Base-by-base conservation (phyloP, 345 rosid species). In the Eucalyptus sp. region DNA sequence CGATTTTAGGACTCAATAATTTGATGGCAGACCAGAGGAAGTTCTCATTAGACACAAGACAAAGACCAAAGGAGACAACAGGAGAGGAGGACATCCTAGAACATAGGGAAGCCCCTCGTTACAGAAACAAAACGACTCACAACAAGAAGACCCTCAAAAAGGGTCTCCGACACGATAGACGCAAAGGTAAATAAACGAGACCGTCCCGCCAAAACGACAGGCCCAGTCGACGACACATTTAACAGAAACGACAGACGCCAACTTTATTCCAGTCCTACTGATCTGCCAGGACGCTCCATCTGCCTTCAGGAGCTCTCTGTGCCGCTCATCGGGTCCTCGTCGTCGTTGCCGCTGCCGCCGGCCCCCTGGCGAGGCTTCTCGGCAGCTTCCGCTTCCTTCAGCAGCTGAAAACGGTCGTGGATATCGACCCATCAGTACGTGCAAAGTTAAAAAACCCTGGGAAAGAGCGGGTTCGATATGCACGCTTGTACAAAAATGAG, bases 271-370 rank as follows among this genome's bases (percentile, higher is more conserved):
- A 76, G 46, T 76, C 24, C 83, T 18, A 10, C 83, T 37, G 83
- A 37, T 37, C 83, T 37, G 83, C 83, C 48, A 37, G 14, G 6
- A 6, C 27, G 13, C 83, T 10, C 83, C 27, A 76, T 37, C 43
- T 3, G 83, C 83, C 83, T 71, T 76, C 83, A 76, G 83, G 83
- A 37, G 48, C 27, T 76, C 46, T 76, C 83, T 3, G 46, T 37
- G 48, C 25, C 15, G 46, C 83, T 76, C 27, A 20, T 44, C 15
- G 48, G 14, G 14, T 41, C 83, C 83, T 76, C 13, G 0, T 76
- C 48, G 27, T 37, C 15, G 13, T 4, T 1, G 13, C 50, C 50
- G 1, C 56, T 1, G 54, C 56, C 2, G 10, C 24, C 10, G 0
- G 41, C 41, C 41, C 81, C 46, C 48, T 76, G 83, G 43, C 1